Conservation (phyloP, 2,329 filamentous ascomycete genomes). For the Alternaria gaisen region DNA sequence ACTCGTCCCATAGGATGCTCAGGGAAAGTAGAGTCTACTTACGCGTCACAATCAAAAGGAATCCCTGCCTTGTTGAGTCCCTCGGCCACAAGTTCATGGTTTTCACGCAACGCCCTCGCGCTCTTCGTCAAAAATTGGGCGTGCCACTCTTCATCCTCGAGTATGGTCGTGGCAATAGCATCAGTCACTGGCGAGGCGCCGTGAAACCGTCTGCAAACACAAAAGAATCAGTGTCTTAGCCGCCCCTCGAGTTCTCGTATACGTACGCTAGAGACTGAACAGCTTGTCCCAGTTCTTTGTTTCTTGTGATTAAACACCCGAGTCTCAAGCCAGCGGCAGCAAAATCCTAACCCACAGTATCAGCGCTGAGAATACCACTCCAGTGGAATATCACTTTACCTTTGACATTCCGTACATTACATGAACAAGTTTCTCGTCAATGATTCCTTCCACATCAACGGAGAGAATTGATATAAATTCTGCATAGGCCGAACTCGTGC, state of each 20-base stretch:
- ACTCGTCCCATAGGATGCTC: background rate
- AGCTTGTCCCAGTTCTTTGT: constrained; percentile 26
- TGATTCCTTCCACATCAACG: constrained; percentile 46
- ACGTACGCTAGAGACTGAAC: constrained; percentile 39
- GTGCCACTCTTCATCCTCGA: constrained; percentile 31
- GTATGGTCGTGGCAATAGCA: constrained; percentile 28
- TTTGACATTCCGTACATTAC: constrained; percentile 57
- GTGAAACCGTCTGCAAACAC: constrained; percentile 40
- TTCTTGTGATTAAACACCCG: constrained; percentile 29
- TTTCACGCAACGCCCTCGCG: background rate
- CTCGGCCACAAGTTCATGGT: background rate
- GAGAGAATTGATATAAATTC: constrained; percentile 38
- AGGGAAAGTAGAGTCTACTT: background rate
- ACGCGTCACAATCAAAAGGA: constrained; percentile 7
- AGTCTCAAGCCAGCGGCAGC: constrained; percentile 60
- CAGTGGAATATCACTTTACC: background rate
- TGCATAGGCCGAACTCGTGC: constrained; percentile 12
- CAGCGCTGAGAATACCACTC: background rate
- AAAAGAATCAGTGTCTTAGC: background rate
- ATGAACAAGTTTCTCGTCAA: constrained; percentile 62
- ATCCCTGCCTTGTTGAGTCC: constrained; percentile 7
- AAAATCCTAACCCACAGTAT: constrained; percentile 53
- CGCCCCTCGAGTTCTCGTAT: background rate
- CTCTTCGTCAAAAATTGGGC: constrained; percentile 3
- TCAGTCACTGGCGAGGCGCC: constrained; percentile 27